phyloP scores from a whole-genome alignment of 495 filamentous ascomycete species.

The Immersiella caudata region DNA sequence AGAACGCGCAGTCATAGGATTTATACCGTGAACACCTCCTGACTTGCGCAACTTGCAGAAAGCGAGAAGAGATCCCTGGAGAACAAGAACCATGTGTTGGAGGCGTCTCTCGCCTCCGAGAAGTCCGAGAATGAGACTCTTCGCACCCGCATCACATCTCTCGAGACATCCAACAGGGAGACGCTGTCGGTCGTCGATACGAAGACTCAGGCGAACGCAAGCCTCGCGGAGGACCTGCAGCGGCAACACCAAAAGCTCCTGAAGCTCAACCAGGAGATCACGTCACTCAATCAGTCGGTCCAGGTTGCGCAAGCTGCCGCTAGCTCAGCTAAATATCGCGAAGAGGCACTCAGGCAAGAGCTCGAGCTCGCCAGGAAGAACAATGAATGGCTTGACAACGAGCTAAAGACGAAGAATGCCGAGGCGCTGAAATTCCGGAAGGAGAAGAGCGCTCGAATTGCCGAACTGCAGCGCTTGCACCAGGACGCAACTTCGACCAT shows the following conservation, averaged over 20 bases:
- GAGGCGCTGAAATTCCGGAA: conserved; percentile 91
- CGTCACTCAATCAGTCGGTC: conserved; percentile 74
- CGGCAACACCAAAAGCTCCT: conserved; percentile 85
- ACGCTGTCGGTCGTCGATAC: conserved; percentile 84
- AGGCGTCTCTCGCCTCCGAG: conserved; percentile 72
- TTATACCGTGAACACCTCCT: not conserved
- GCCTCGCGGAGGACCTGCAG: conserved; percentile 81
- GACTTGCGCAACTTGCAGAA: conserved; percentile 31
- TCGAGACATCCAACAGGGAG: conserved; percentile 91
- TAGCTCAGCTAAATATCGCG: conserved; percentile 78
- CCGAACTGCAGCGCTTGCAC: conserved; percentile 83
- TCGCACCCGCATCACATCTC: conserved; percentile 74
- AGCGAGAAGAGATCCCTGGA: conserved; percentile 58
- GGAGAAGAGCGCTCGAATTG: conserved; percentile 84
- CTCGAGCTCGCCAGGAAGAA: conserved; percentile 81
- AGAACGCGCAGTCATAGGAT: conserved; percentile 21
- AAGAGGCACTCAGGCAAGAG: conserved; percentile 86
- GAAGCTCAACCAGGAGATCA: conserved; percentile 77
- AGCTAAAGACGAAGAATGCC: conserved; percentile 82
- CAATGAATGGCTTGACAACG: conserved; percentile 88
- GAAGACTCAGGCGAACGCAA: conserved; percentile 84
- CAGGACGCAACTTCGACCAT: conserved; percentile 78
- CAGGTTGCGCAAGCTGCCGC: conserved; percentile 78
- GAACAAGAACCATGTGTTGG: conserved; percentile 77
- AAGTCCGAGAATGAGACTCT: conserved; percentile 75